Evolutionary conservation across 2,329 filamentous ascomycete species (phyloP), one percentile per base, ranked within the genome.

Genomic region (Phaeosphaeria sp.): DNA sequence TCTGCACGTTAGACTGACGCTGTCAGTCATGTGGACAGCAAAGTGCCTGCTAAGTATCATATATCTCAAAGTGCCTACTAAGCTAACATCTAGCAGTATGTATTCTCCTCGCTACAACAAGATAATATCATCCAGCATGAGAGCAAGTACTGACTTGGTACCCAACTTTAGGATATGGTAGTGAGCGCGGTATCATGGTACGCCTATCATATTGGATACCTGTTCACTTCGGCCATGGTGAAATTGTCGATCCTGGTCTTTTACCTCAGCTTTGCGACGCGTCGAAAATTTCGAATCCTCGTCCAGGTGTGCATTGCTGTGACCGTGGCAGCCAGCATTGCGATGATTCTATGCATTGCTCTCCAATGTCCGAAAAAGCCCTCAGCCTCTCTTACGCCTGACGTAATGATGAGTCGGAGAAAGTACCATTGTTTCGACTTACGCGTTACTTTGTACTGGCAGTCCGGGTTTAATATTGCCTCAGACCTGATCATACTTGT

Each of bases 181-280:
- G 64, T 64, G 2, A 59, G 64, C 7, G 60, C 63, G 2, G 63
- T 44, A 20, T 63, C 57, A 48, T 71, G 69, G 69, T 72, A 71
- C 40, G 57, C 63, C 18, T 72, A 72, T 36, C 68, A 71, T 49
- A 68, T 72, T 18, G 50, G 65, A 8, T 73, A 74, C 55, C 42
- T 67, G 15, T 57, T 64, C 27, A 60, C 61, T 18, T 66, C 69
- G 24, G 62, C 57, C 17, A 46, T 71, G 21, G 62, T 72, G 43
- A 73, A 74, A 51, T 48, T 72, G 27, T 71, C 65, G 2, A 68
- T 72, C 24, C 60, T 72, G 0, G 53, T 61, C 2, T 72, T 72
- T 51, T 72, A 72, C 55, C 58, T 66, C 17, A 65, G 49, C 46
- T 67, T 71, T 43, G 68, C 69, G 5, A 67, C 69, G 15, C 56